Conservation (phyloP, 108 stramenopile genomes). For the Pseudonitzschia delicatissima region DNA sequence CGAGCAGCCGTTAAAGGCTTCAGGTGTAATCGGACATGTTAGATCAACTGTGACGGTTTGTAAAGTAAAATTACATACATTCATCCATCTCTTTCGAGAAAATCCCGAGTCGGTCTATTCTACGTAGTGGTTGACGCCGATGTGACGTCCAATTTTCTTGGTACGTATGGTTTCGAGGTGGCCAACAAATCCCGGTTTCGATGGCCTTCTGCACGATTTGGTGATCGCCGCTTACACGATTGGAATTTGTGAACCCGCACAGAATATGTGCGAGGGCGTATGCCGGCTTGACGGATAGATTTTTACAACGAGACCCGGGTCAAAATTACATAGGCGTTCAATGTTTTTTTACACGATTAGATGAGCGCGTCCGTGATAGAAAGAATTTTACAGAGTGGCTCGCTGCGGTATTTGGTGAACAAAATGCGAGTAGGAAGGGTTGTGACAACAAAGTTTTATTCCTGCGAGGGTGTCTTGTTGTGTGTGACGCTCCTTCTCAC, state of each 20-base stretch:
- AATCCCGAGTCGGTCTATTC: too few relatives aligned
- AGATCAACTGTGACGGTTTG: too few relatives aligned
- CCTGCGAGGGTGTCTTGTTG: not conserved
- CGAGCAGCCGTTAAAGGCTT: too few relatives aligned
- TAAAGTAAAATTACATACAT: too few relatives aligned
- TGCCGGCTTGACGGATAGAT: slow-evolving; percentile 1
- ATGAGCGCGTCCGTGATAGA: slow-evolving; percentile 2
- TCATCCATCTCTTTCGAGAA: too few relatives aligned
- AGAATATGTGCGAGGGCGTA: not conserved
- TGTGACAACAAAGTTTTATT: slow-evolving; percentile 1
- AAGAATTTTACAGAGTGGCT: not conserved
- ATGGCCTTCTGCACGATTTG: not conserved
- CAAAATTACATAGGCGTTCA: slow-evolving; percentile 1
- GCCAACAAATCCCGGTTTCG: slow-evolving; percentile 1
- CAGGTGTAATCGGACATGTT: too few relatives aligned
- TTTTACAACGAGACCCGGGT: slow-evolving; percentile 4
- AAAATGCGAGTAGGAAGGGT: not conserved
- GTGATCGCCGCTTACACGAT: not conserved
- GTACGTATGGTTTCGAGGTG: not conserved
- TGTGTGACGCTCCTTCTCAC: not conserved
- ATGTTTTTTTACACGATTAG: slow-evolving; percentile 4
- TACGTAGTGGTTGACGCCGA: too few relatives aligned
- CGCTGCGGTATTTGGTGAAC: slow-evolving; percentile 2
- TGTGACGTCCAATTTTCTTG: not conserved
- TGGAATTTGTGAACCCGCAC: not conserved